Evolutionary conservation across 2,329 filamentous ascomycete species (phyloP).

Genomic region (Phyllosticta citrichinensis): DNA sequence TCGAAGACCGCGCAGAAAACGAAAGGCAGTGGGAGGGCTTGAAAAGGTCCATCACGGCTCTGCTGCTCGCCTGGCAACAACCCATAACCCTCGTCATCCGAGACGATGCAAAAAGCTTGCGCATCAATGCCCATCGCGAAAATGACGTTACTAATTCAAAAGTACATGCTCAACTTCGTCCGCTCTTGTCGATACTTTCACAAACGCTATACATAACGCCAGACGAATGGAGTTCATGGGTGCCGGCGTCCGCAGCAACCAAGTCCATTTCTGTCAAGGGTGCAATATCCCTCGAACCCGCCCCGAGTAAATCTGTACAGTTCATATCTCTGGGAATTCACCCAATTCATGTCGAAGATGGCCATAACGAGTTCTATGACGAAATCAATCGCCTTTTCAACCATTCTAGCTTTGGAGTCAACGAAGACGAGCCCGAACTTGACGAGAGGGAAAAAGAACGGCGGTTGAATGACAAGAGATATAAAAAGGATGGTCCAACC

Average conservation of each 20-base stretch:
- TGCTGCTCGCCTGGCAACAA: slow-evolving; percentile 61
- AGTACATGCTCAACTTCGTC: slow-evolving; percentile 14
- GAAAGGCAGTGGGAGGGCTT: slow-evolving; percentile 58
- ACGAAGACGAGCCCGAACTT: slow-evolving; percentile 36
- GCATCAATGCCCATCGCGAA: slow-evolving; percentile 14
- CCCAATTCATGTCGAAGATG: slow-evolving; percentile 48
- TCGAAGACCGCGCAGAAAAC: slow-evolving; percentile 40
- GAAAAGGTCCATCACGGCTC: slow-evolving; percentile 46
- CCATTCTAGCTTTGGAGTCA: slow-evolving; percentile 63
- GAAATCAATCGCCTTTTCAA: slow-evolving; percentile 69
- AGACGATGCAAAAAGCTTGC: slow-evolving; percentile 38
- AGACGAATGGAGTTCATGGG: slow-evolving; percentile 50
- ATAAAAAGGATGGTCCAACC: slow-evolving; percentile 40
- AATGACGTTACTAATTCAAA: slow-evolving; percentile 16
- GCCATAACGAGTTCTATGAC: slow-evolving; percentile 60
- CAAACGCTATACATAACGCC: slow-evolving; percentile 56
- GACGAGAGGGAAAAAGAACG: slow-evolving; percentile 28
- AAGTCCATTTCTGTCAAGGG: slow-evolving; percentile 54
- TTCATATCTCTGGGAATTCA: slow-evolving; percentile 71
- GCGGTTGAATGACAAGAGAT: slow-evolving; percentile 29
- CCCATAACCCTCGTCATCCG: slow-evolving; percentile 49
- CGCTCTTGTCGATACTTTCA: slow-evolving; percentile 45
- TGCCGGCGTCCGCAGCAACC: slow-evolving; percentile 58
- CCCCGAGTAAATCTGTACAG: slow-evolving; percentile 62
- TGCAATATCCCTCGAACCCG: slow-evolving; percentile 59